Percentiles rank a stretch among this genome's conserved stretches.
phyloP scores from a whole-genome alignment of 495 filamentous ascomycete genomes.

The Recurvomyces mirabilis region DNA sequence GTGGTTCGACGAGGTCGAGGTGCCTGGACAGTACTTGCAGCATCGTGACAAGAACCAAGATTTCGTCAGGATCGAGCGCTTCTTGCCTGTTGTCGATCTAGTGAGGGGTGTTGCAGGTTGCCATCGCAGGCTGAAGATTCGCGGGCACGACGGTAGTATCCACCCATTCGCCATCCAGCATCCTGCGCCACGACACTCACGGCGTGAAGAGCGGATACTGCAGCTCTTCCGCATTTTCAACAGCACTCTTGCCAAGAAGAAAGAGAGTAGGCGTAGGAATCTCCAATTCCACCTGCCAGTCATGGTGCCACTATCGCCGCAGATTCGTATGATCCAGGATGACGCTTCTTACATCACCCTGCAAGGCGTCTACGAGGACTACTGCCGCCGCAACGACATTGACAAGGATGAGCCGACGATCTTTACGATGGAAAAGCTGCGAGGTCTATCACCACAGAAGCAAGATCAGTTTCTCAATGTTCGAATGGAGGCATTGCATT shows the following conservation, averaged over 20 bases:
- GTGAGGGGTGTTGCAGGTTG: conserved; percentile 79
- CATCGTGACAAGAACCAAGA: conserved; percentile 98
- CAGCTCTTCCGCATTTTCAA: conserved; percentile 99
- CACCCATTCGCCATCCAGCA: conserved; percentile 94
- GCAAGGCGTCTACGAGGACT: conserved; percentile 89
- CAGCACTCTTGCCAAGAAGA: conserved; percentile 72
- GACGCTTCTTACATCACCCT: conserved; percentile 89
- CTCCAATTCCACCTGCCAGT: conserved; percentile 90
- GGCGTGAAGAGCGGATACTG: conserved; percentile 86
- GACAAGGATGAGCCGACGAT: conserved; percentile 92
- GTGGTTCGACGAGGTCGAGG: conserved; percentile 96
- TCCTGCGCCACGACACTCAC: conserved; percentile 78
- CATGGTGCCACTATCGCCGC: conserved; percentile 87
- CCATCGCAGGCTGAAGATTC: conserved; percentile 84
- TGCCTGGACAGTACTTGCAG: conserved; percentile 91
- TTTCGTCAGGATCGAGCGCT: conserved; percentile 91
- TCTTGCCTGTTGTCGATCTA: conserved; percentile 86
- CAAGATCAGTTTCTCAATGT: conserved; percentile 53
- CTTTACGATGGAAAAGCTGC: conserved; percentile 87
- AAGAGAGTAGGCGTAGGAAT: conserved; percentile 87
- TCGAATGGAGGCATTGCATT: conserved; percentile 73
- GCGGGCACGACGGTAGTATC: conserved; percentile 92
- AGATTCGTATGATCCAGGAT: conserved; percentile 87
- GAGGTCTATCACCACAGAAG: conserved; percentile 41
- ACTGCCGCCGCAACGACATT: conserved; percentile 73